Evolutionary conservation across 257 asterid species (phyloP), one percentile per base, ranked within the genome.

Genomic region (Penstemon newberryi): DNA sequence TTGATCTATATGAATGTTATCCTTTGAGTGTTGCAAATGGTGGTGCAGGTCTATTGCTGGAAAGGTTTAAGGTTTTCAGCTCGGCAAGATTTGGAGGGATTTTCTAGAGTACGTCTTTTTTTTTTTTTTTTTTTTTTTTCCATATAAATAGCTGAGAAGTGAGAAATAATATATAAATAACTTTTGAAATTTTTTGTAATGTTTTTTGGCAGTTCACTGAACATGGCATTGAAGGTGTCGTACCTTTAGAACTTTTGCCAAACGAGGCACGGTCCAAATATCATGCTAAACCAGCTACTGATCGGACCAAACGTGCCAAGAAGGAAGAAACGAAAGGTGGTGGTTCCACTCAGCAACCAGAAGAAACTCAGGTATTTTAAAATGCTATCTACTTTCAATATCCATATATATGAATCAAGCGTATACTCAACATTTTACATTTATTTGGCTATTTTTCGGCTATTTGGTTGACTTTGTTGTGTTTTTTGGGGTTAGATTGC

Each of bases 21-120:
- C 60, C 18, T 58, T 70, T 37, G 4, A 50, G 45, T 73, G 61
- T 70, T 67, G 60, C 68, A 42, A 69, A 46, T 73, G 63, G 45
- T 82, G 62, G 59, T 82, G 58, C 78, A 90, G 99, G 99, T 93
- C 50, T 93, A 90, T 80, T 93, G 97, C 81, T 93, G 99, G 99
- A 93, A 93, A 87, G 97, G 96, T 70, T 79, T 93, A 56, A 86
- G 97, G 81, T 93, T 93, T 77, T 90, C 99, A 63, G 96, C 99
- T 62, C 85, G 99, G 50, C 99, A 90, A 80, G 99, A 93, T 82
- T 77, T 93, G 82, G 99, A 93, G 82, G 97, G 96, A 42, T 93
- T 90, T 82, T 93, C 99, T 56, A 80, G 87, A 79, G 99, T 93
- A 82, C 4, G 95, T 44, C 2, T 59, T 63, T 7, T 69, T 53